Conservation (phyloP, 2,329 filamentous ascomycete genomes). For the Onygenales sp. region DNA sequence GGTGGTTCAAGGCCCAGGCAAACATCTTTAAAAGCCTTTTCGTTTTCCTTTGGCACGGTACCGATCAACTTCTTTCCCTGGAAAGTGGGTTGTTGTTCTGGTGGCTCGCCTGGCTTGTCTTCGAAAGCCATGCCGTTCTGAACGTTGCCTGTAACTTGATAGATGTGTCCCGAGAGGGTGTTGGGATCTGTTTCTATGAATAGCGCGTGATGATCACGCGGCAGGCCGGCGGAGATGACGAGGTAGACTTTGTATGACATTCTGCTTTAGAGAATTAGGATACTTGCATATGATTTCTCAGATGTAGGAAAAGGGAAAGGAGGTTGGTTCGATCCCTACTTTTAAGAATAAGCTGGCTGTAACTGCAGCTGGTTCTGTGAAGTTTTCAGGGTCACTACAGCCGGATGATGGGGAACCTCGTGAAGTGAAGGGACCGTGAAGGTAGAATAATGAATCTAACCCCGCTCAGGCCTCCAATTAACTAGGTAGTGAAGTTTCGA, state of each 20-base stretch:
- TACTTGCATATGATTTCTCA: neutral
- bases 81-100: constrained; percentile 14
- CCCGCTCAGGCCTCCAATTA: no score
- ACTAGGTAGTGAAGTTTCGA: no score
- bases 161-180: constrained; percentile 11
- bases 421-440: no score
- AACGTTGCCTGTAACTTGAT: constrained; percentile 22
- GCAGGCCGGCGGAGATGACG: constrained; percentile 12
- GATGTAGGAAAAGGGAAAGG: neutral
- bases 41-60: constrained; percentile 7
- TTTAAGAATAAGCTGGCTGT: neutral
- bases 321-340: neutral
- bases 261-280: neutral
- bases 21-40: neutral
- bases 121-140: constrained; percentile 21
- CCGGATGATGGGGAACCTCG: no score
- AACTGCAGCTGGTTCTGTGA: no score
- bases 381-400: no score
- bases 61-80: constrained; percentile 12
- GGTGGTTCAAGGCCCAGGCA: neutral
- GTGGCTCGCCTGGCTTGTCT: constrained; percentile 9
- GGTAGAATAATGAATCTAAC: no score
- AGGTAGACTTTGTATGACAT: constrained; percentile 15
- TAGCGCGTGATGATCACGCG: constrained; percentile 19
- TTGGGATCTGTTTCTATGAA: constrained; percentile 16